phyloP scores from a whole-genome alignment of 305 asterid species.

The Solanum hybrid region DNA sequence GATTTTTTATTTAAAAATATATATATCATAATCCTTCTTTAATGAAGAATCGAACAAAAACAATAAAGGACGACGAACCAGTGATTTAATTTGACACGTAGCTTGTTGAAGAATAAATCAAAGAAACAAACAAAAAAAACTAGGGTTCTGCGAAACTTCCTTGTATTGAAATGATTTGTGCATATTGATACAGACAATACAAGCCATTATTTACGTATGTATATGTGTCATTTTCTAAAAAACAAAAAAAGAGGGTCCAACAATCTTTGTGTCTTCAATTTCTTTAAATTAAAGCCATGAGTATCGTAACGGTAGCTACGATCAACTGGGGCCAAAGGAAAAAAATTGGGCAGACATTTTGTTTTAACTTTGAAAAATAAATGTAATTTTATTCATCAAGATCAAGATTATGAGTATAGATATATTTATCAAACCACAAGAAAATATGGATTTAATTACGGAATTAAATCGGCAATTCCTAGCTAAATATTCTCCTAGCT shows the following conservation, averaged over 20 bases:
- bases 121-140: background rate
- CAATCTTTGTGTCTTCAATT: background rate
- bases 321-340: background rate
- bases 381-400: too few species aligned
- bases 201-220: background rate
- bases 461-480: background rate
- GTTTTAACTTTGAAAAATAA: background rate
- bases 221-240: background rate
- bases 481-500: too few species aligned
- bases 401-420: too few species aligned
- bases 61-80: background rate
- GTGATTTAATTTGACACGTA: background rate
- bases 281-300: background rate
- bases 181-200: background rate
- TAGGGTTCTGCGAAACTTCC: slow-evolving; percentile 1
- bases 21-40: background rate
- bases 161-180: background rate
- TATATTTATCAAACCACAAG: too few species aligned
- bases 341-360: background rate
- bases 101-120: background rate
- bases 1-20: too few species aligned
- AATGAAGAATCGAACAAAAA: background rate
- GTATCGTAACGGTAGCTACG: background rate
- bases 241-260: background rate
- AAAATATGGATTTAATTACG: too few species aligned